These are phyloP conservation scores for Deinandra increscens DNA, from an alignment of 129 eudicot genomes.

Conservation along the genomic window DNA sequence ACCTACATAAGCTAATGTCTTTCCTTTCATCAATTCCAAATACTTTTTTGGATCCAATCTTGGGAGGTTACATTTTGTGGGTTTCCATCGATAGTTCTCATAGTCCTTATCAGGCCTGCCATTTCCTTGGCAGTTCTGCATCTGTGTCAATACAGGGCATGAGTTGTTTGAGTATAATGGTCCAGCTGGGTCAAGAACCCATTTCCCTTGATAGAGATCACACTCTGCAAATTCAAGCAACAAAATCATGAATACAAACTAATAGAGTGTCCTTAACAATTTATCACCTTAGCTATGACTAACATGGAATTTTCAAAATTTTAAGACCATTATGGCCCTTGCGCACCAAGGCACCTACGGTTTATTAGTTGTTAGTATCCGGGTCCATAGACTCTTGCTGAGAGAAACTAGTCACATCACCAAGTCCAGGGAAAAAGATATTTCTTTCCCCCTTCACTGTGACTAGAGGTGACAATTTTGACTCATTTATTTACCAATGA, in stretches of 20 bases:
- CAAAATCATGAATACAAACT: conserved; percentile 22
- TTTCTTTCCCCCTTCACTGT: background rate
- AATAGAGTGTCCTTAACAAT: background rate
- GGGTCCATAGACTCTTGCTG: background rate
- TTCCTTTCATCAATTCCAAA: conserved; percentile 86
- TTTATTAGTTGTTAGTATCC: background rate
- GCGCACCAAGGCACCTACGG: background rate
- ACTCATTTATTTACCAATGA: background rate
- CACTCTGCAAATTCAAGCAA: conserved; percentile 48
- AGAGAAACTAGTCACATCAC: background rate
- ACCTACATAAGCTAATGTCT: conserved; percentile 85
- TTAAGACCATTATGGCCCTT: background rate
- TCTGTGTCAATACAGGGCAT: conserved; percentile 80
- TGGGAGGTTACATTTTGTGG: conserved; percentile 73
- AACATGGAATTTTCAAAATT: background rate
- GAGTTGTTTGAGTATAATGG: conserved; percentile 82
- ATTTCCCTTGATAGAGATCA: conserved; percentile 79
- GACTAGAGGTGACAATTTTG: background rate
- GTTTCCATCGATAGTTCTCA: conserved; percentile 96
- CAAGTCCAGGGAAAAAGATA: background rate
- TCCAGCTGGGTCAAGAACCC: conserved; percentile 71
- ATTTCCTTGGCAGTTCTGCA: conserved; percentile 94
- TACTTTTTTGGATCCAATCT: conserved; percentile 76
- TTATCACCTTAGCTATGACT: conserved; percentile 7
- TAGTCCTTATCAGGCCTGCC: conserved; percentile 97